Evolutionary conservation across 306 rosid genomes (phyloP).

Genomic region (Prosopis cineraria): DNA sequence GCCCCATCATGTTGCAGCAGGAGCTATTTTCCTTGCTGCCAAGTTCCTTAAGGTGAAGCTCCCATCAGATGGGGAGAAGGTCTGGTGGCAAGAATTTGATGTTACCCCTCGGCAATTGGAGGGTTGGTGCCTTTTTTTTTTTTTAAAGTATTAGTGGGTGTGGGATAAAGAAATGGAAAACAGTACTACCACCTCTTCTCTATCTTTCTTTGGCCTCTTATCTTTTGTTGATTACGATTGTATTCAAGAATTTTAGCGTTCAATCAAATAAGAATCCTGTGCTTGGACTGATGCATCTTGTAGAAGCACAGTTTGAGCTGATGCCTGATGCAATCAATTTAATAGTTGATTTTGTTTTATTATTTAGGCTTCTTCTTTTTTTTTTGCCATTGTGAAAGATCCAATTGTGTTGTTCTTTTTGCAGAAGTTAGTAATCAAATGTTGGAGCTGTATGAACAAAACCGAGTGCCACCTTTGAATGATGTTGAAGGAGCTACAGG

Average conservation of each 20-base stretch:
- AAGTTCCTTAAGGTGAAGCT: conserved; percentile 96
- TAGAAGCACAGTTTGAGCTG: too few relatives aligned
- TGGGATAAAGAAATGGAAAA: conserved; percentile 43
- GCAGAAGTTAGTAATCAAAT: conserved; percentile 99
- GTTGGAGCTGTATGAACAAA: conserved; percentile 93
- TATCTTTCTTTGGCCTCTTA: conserved; percentile 26
- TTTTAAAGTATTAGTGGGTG: conserved; percentile 46
- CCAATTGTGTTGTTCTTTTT: conserved; percentile 38
- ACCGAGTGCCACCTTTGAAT: too few relatives aligned
- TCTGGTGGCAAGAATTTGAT: conserved; percentile 99
- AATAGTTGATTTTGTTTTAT: too few relatives aligned
- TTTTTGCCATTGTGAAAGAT: too few relatives aligned
- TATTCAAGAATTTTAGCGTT: too few relatives aligned
- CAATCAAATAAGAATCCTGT: too few relatives aligned
- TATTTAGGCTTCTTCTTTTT: too few relatives aligned
- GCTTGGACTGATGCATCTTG: too few relatives aligned
- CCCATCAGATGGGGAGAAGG: conserved; percentile 95
- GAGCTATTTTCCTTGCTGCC: conserved; percentile 99
- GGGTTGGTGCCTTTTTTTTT: conserved; percentile 79
- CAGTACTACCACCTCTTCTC: conserved; percentile 38
- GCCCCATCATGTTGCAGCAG: conserved; percentile 98
- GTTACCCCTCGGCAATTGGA: conserved; percentile 99
- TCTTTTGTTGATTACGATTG: not conserved
- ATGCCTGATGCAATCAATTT: too few relatives aligned
- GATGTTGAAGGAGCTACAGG: conserved; percentile 71